These are phyloP conservation scores for Fraxinus greggii DNA, from an alignment of 305 asterid species.

Conservation along the genomic window DNA sequence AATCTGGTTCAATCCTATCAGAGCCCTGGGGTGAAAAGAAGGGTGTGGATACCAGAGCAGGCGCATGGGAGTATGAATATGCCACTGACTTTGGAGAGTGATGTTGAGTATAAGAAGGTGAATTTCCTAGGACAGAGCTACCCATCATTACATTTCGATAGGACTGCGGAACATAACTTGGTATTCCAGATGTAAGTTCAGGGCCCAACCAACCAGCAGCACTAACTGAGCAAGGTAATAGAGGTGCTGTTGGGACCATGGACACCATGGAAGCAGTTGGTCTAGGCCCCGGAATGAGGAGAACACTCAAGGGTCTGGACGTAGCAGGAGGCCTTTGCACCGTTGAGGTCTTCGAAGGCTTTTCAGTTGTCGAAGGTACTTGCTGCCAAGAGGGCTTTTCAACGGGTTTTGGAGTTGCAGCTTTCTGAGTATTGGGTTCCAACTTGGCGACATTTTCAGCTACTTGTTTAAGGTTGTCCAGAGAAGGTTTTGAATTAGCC, in stretches of 20 bases:
- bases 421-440: constrained; percentile 39
- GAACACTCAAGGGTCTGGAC: constrained; percentile 85
- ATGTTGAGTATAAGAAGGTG: constrained; percentile 49
- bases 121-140: constrained; percentile 40
- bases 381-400: constrained; percentile 40
- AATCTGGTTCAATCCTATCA: constrained; percentile 48
- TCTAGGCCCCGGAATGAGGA: constrained; percentile 54
- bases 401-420: constrained; percentile 32
- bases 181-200: constrained; percentile 51
- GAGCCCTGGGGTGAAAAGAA: constrained; percentile 40
- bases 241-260: constrained; percentile 51
- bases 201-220: constrained; percentile 75
- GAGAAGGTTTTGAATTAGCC: constrained; percentile 33
- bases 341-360: constrained; percentile 30
- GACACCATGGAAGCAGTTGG: constrained; percentile 55
- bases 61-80: constrained; percentile 47
- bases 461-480: constrained; percentile 43
- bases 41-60: constrained; percentile 45
- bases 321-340: constrained; percentile 27
- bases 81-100: constrained; percentile 47
- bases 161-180: constrained; percentile 65
- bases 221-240: constrained; percentile 69
- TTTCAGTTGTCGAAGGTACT: constrained; percentile 36
- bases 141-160: constrained; percentile 86
- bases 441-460: constrained; percentile 35